Percentiles rank a stretch among this genome's conserved stretches.
phyloP scores from a whole-genome alignment of 1,139 yeast genomes.

The Torulaspora globosa region DNA sequence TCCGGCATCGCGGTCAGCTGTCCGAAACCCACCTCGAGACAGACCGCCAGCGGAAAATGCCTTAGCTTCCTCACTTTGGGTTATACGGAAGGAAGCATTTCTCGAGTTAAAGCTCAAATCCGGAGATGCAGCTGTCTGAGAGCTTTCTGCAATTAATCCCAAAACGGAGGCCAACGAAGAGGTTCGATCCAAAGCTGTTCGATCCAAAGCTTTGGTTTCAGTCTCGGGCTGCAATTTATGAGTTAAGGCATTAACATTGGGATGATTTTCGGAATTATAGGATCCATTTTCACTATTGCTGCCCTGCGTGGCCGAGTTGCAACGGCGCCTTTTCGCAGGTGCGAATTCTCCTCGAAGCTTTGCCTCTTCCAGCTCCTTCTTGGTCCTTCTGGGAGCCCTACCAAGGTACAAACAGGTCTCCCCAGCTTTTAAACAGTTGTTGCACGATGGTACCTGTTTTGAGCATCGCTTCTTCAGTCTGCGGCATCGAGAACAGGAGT shows the following conservation, averaged over 20 bases:
- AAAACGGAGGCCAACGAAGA: constrained; percentile 21
- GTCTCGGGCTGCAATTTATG: neutral
- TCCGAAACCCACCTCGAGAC: neutral
- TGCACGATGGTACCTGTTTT: constrained; percentile 44
- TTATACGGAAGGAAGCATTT: neutral
- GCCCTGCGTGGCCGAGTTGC: constrained; percentile 3
- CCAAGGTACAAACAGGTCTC: constrained; percentile 45
- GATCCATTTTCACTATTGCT: constrained; percentile 8
- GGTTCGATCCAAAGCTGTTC: constrained; percentile 18
- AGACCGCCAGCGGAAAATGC: neutral
- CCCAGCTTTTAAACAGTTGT: constrained; percentile 42
- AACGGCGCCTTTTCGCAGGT: constrained; percentile 16
- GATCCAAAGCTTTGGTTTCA: constrained; percentile 14
- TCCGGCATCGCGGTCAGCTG: neutral
- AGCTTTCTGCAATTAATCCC: constrained; percentile 10
- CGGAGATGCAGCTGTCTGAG: constrained; percentile 6
- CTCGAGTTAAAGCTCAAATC: neutral
- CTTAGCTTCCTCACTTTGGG: neutral
- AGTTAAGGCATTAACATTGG: neutral
- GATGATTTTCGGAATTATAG: neutral
- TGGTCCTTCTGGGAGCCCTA: constrained; percentile 41
- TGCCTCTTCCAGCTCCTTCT: constrained; percentile 37
- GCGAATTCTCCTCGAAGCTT: constrained; percentile 26
- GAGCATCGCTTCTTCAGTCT: constrained; percentile 49
- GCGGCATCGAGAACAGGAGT: constrained; percentile 45